Evolutionary conservation across 2,329 filamentous ascomycete genomes (phyloP), one percentile per base, ranked within the genome.

Genomic region (Curvularia sp.): DNA sequence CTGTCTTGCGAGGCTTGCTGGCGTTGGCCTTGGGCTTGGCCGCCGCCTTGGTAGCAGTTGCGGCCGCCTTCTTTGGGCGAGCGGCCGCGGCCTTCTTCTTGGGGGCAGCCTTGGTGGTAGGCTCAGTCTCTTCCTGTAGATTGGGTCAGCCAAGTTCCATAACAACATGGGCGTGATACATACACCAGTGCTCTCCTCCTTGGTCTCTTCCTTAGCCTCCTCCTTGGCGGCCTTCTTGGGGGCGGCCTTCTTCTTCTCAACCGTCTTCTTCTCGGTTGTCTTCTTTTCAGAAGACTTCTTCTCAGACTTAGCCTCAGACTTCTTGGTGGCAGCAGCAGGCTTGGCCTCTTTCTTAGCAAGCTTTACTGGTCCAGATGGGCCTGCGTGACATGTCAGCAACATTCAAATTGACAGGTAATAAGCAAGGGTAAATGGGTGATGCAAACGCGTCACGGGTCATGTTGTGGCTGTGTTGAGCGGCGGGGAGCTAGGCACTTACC

Each of bases 361-460:
- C 89, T 97, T 97, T 80, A 95, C 92, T 68, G 92, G 90, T 60
- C 93, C 93, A 64, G 93, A 97, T 59, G 92, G 85, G 72, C 90
- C 90, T 93, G 59, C 50, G 50, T 28, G 38, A 55, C 58, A 73
- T 53, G 77, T 78, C 57, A 72, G 65, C 49, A 42, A 49, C 23
- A 27, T 41, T 48, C 25, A 57, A 12, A 9, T 13, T 41, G 23
- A 45, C 25, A 15, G 13, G 32, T 23, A n/a, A 28, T 3, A 49
- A 30, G 23, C 49, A 30, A 41, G 30, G 32, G 15, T 51, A 28
- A n/a, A 3, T 21, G 25, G 19, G n/a, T 39, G 12, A 15, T 1
- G 23, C 28, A 42, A 23, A 39, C 41, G 38, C 49, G 53, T 49
- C 21, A 43, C 23, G 18, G 15, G 27, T 6, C 27, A 28, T 25